Conservation (phyloP, 768 basidiomycete species). For the Mycena capillaripes region DNA sequence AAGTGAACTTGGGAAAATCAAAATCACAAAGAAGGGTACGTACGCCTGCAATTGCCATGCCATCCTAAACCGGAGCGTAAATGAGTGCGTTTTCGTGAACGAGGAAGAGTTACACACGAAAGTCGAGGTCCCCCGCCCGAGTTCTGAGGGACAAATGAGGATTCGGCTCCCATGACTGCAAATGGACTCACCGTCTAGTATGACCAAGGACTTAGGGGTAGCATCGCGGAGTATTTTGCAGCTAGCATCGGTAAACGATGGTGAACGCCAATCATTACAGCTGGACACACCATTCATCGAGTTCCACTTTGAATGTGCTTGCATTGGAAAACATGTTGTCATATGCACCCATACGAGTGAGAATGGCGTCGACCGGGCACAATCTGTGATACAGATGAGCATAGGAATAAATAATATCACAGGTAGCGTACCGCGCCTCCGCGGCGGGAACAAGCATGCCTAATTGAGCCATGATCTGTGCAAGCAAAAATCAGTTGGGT, state of each 20-base stretch:
- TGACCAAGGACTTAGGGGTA: constrained; percentile 94
- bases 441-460: constrained; percentile 96
- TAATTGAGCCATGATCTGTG: constrained; percentile 90
- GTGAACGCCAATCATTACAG: neutral
- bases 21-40: constrained; percentile 36
- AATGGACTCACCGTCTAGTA: constrained; percentile 83
- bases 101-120: constrained; percentile 63
- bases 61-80: constrained; percentile 69
- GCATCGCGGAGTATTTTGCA: constrained; percentile 95
- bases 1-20: constrained; percentile 18
- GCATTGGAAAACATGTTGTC: constrained; percentile 97
- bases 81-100: constrained; percentile 13
- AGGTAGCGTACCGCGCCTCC: constrained; percentile 71
- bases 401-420: neutral
- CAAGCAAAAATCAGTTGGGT: constrained; percentile 25
- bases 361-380: constrained; percentile 91
- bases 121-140: constrained; percentile 96
- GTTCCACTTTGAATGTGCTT: constrained; percentile 98
- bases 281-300: constrained; percentile 89
- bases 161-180: constrained; percentile 4
- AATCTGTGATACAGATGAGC: constrained; percentile 60
- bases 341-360: constrained; percentile 98
- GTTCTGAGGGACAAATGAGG: constrained; percentile 66
- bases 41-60: constrained; percentile 98
- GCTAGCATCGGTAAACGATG: constrained; percentile 52